Conservation (phyloP, 345 rosid genomes). For the Anastatica hierochuntica region DNA sequence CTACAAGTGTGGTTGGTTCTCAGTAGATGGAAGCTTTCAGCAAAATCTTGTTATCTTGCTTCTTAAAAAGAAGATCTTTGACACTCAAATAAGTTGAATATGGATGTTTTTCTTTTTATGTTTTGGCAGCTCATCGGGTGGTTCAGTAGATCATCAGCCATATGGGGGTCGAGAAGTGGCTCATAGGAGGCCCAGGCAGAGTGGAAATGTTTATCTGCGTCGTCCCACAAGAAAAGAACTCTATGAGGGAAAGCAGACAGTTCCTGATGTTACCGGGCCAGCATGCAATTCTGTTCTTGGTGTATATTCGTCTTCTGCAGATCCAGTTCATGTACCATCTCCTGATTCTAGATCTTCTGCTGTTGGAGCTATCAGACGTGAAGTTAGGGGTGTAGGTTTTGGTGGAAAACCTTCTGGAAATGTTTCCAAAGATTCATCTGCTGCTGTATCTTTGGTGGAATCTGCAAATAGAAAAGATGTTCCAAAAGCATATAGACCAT, state of each 20-base stretch:
- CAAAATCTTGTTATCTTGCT: no score
- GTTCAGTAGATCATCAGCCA: conserved; percentile 29
- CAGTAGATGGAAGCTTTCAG: no score
- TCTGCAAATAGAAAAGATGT: conserved; percentile 41
- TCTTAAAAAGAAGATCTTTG: no score
- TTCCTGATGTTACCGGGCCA: conserved; percentile 17
- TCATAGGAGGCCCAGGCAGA: neutral
- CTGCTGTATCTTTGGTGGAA: conserved; percentile 35
- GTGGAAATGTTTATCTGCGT: neutral
- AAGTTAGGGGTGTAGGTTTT: conserved; percentile 74
- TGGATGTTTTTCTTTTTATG: neutral
- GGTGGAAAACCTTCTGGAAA: conserved; percentile 51
- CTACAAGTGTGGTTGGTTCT: no score
- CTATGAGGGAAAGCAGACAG: conserved; percentile 8
- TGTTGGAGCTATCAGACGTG: conserved; percentile 88
- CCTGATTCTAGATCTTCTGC: conserved; percentile 68
- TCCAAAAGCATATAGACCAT: conserved; percentile 47
- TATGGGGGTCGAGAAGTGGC: conserved; percentile 8
- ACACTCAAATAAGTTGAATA: neutral
- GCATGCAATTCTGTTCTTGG: conserved; percentile 68
- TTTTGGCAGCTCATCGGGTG: conserved; percentile 32
- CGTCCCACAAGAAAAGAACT: conserved; percentile 6
- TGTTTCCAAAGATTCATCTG: conserved; percentile 36
- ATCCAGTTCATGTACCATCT: conserved; percentile 95
- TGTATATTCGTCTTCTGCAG: conserved; percentile 76